Base-by-base conservation (phyloP, 2,329 filamentous ascomycete species). In the Fusarium pseudocircinatum region DNA sequence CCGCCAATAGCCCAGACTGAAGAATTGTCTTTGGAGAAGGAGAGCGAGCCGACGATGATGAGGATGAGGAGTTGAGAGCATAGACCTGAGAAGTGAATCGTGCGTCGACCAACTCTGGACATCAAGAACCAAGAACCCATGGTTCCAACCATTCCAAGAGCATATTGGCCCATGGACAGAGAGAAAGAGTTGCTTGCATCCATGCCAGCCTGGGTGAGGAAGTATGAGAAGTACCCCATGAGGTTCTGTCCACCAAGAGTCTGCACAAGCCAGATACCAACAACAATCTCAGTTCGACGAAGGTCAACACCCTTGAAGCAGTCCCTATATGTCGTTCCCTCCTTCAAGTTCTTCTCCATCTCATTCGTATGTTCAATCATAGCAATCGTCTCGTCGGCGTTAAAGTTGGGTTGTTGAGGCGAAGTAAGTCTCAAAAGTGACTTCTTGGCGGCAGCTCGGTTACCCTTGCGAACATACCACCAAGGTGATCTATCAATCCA, bases 361-460 rank as follows among this genome's bases (percentile, higher is more conserved):
- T 85, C 83, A 69, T 89, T 86, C 12, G 87, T 89, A 69, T 89
- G 84, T 40, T 85, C 82, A 75, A 89, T 88, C 85, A 89, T 84
- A 22, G 87, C 85, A 16, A 90, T 78, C 0, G 84, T 84, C 67
- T 86, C 82, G 64, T 88, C 84, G 8, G 79, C 78, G 68, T 87
- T 84, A 71, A 86, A 85, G 34, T 74, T 71, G 28, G 81, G 76
- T 63, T 83, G 79, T 66, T 81, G 79, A 37, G 72, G 76, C 9
- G 81, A 83, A 1, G 84, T 85, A 6, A 87, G 81, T 22, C 85
- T 81, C 32, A 83, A 67, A 0, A 87, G 77, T 5, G 85, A 82
- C 22, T 78, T 78, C 53, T 81, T 82, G 1, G 86, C 86, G 2
- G 81, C 82, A 1, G 80, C 81, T 24, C 80, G 78, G 54, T 83